Base-by-base conservation (phyloP, 1,284 basidiomycete genomes). In the Cerioporus squamosus region DNA sequence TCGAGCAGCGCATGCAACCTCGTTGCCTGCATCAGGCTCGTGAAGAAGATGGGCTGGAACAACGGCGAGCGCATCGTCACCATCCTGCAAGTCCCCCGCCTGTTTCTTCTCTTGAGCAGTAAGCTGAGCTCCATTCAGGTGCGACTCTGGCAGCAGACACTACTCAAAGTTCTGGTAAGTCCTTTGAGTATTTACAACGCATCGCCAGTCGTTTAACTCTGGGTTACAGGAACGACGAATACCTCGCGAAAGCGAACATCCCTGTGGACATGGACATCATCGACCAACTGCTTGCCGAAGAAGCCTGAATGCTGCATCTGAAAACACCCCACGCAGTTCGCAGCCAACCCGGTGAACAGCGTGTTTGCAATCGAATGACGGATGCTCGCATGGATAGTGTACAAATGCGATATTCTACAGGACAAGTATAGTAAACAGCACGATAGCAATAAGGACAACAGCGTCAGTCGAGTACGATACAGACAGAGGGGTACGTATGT, bases 1-100 rank as follows among this genome's bases (percentile, higher is more conserved):
- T 98, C 95, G 0, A 97, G 94, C 56, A 96, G 94, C 65, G 97
- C 97, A 0, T 97, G 96, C 70, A 99, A 99, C 71, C 82, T 98
- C 33, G 87, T 98, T 15, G 93, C 96, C 0, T 94, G 91, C 63
- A 83, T 98, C 12, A 88, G 90, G 66, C 77, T 94, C 5, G 87
- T 84, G 0, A 88, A 88, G 67, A 84, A 84, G 65, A 82, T 90
- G 79, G 84, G 83, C 7, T 90, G 87, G 87, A 76, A 74, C 31
- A 77, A 86, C 43, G 81, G 88, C 44, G 78, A 89, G 74, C 79
- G 80, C 7, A 69, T 97, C 38, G 93, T 93, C n/a, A 97, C 95
- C 0, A 87, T 97, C 53, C 68, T 97, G 88, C 95, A 68, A 65
- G 88, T 75, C 42, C 43, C 17, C 10, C 23, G 5, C 3, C 23